phyloP scores from a whole-genome alignment of 257 asterid species.

The Nemophila menziesii region DNA sequence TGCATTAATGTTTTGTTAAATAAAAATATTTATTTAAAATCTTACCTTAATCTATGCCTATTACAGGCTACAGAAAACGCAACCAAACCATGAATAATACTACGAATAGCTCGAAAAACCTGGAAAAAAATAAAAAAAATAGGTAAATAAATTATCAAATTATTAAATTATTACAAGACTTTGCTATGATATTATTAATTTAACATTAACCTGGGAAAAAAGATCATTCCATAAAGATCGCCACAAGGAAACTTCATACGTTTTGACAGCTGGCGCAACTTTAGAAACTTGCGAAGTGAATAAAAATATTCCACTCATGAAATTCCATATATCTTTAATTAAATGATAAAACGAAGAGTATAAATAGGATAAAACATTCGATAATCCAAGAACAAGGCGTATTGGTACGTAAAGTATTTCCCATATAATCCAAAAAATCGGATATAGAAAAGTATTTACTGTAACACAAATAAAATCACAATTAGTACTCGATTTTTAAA shows the following conservation, averaged over 20 bases:
- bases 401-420: constrained; percentile 68
- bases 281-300: constrained; percentile 29
- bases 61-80: constrained; percentile 77
- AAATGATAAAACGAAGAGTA: constrained; percentile 29
- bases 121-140: constrained; percentile 17
- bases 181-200: constrained; percentile 1
- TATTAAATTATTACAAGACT: not conserved
- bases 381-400: constrained; percentile 46
- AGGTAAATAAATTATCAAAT: constrained; percentile 3
- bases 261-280: constrained; percentile 62
- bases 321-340: constrained; percentile 37
- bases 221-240: constrained; percentile 95
- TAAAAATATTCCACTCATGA: constrained; percentile 49
- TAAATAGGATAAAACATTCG: constrained; percentile 35
- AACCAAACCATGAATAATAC: constrained; percentile 80
- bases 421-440: constrained; percentile 64
- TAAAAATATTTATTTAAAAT: constrained; percentile 1
- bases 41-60: constrained; percentile 86
- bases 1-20: not conserved
- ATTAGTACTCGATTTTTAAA: constrained; percentile 3
- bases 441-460: constrained; percentile 59
- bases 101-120: constrained; percentile 87
- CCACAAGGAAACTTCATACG: constrained; percentile 65
- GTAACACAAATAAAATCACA: constrained; percentile 23
- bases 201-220: constrained; percentile 73